Evolutionary conservation across 345 rosid species (phyloP), one percentile per base, ranked within the genome.

Genomic region (Hirschfeldia incana): DNA sequence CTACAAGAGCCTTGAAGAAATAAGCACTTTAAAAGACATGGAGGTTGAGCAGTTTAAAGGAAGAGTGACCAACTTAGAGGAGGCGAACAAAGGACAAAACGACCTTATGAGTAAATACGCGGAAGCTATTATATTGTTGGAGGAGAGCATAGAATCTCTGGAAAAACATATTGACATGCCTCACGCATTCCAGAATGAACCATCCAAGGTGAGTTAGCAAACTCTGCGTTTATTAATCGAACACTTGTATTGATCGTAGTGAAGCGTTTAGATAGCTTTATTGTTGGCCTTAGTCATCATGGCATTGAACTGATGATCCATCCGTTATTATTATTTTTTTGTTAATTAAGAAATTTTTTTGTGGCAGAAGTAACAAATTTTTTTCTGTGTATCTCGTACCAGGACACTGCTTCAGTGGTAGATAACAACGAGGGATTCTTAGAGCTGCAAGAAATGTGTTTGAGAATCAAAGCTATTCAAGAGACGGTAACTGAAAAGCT

Each of bases 381-480:
- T 75, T 42, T 70, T 29, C 4, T 29, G 32, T 3, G 62, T 82
- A 53, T 62, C n/a, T 69, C 44, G 59, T 37, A 81, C 76, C 88
- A 94, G 96, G 92, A 83, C 70, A 69, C 78, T 70, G 58, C 32
- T 53, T 70, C 64, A 51, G 49, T 26, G 37, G 53, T 27, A 57
- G 80, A 80, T 59, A 34, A 59, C n/a, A 42, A 46, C 2, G 69
- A 75, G 28, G 58, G 84, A 66, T 42, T 83, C 76, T 72, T 82
- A 55, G 88, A 85, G 73, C 55, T 92, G 80, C 88, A 90, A 80
- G 85, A 84, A 81, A 36, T 92, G 83, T 82, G 85, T 26, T 75
- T 75, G 78, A 88, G 88, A 78, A 83, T 95, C 78, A 85, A 81
- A 84, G 88, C 91, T 70, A 85, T 93, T 5, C 93, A 91, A 75